phyloP scores from a whole-genome alignment of 768 basidiomycete genomes.

The Phylloporus sp. region DNA sequence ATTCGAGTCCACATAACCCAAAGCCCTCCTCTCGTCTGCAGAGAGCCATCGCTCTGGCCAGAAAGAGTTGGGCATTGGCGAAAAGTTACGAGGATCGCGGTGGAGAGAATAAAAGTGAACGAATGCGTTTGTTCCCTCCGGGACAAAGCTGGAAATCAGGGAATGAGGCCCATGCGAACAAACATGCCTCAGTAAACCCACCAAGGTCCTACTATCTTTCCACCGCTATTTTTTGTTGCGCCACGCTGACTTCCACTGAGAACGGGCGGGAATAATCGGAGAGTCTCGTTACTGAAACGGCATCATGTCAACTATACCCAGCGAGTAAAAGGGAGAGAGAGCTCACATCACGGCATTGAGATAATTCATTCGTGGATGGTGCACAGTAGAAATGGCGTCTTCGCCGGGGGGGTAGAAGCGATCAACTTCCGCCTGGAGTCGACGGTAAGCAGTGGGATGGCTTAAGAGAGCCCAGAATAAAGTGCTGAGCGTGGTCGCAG shows the following conservation, averaged over 20 bases:
- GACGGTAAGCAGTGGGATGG: slow-evolving; percentile 31
- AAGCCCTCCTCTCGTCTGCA: slow-evolving; percentile 20
- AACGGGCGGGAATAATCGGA: slow-evolving; percentile 48
- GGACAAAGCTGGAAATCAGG: slow-evolving; percentile 35
- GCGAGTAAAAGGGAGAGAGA: background rate
- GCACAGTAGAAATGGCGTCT: slow-evolving; percentile 24
- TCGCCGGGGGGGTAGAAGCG: slow-evolving; percentile 37
- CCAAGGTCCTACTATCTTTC: slow-evolving; percentile 39
- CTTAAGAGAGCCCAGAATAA: slow-evolving; percentile 34
- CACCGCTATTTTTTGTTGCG: slow-evolving; percentile 33
- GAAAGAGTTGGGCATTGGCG: slow-evolving; percentile 42
- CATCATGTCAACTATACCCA: slow-evolving; percentile 9
- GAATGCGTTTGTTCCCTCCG: slow-evolving; percentile 42
- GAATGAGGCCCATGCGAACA: slow-evolving; percentile 9
- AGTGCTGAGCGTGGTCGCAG: slow-evolving; percentile 35
- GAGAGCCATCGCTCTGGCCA: slow-evolving; percentile 44
- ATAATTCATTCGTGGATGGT: slow-evolving; percentile 31
- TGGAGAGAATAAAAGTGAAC: slow-evolving; percentile 43
- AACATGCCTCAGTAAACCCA: slow-evolving; percentile 22
- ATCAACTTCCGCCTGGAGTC: slow-evolving; percentile 40
- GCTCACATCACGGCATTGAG: slow-evolving; percentile 34
- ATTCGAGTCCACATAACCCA: slow-evolving; percentile 25
- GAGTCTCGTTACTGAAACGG: slow-evolving; percentile 42
- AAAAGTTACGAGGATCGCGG: slow-evolving; percentile 45
- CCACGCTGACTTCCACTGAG: slow-evolving; percentile 46